Conservation (phyloP, 495 filamentous ascomycete species). For the Penicillium simplicissimum region DNA sequence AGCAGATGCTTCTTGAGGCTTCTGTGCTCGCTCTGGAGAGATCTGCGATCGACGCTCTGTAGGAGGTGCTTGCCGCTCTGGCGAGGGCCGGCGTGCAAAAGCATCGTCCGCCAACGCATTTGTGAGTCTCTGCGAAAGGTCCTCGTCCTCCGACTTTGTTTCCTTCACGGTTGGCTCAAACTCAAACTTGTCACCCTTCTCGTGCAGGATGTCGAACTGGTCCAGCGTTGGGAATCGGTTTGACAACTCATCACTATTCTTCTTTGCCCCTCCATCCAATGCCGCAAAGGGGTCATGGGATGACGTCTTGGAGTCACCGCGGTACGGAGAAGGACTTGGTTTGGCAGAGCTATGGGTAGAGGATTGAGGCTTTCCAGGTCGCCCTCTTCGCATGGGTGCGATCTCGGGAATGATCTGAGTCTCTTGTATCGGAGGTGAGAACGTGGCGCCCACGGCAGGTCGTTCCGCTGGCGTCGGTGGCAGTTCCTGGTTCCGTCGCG, state of each 20-base stretch:
- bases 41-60: slow-evolving; percentile 32
- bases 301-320: slow-evolving; percentile 45
- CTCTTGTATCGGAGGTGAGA: slow-evolving; percentile 64
- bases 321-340: slow-evolving; percentile 73
- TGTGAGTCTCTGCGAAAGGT: slow-evolving; percentile 73
- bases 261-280: slow-evolving; percentile 64
- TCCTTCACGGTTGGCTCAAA: slow-evolving; percentile 62
- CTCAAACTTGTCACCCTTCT: slow-evolving; percentile 84
- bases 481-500: slow-evolving; percentile 60
- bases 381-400: slow-evolving; percentile 88
- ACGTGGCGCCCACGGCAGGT: slow-evolving; percentile 68
- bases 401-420: slow-evolving; percentile 82
- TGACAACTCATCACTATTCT: slow-evolving; percentile 73
- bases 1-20: slow-evolving; percentile 26
- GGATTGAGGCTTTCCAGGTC: slow-evolving; percentile 60
- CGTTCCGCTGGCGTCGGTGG: slow-evolving; percentile 56
- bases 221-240: slow-evolving; percentile 87
- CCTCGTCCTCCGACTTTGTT: slow-evolving; percentile 53
- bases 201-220: slow-evolving; percentile 87
- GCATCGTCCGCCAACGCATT: slow-evolving; percentile 88
- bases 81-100: slow-evolving; percentile 57
- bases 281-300: slow-evolving; percentile 87
- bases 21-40: slow-evolving; percentile 27
- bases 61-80: slow-evolving; percentile 29
- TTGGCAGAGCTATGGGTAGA: slow-evolving; percentile 50